Base-by-base conservation (phyloP, 768 basidiomycete species). In the Mycena capillaripes region DNA sequence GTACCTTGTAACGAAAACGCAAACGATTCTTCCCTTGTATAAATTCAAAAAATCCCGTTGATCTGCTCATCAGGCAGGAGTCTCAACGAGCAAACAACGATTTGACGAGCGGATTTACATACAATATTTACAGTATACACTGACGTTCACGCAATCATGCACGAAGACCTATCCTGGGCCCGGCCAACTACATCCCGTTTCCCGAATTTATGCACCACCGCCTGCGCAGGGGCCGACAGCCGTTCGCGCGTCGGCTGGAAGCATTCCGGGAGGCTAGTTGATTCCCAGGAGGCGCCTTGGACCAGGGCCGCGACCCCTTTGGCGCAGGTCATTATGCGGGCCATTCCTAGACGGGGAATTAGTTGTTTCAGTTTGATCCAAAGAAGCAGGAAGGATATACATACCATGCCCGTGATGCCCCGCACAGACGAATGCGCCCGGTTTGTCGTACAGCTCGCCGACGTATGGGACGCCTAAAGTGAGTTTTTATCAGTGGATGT, bases 361-460 rank as follows among this genome's bases (percentile, higher is more conserved):
- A 50, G 42, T 11, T 11, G 2, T 4, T 16, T 46, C 16, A 3
- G 12, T 23, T 6, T 3, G 30, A 3, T 10, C 11, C 9, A 29
- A 16, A 25, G 16, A 56, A 23, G 38, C 21, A 36, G 19, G 16
- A 30, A 40, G 52, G 14, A 9, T 16, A 23, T 23, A 48, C 75
- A 36, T 66, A 75, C 81, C 81, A 48, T 82, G 80, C 3, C 81
- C 81, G 19, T 77, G 77, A 60, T 77, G 76, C 1, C 80, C 81
- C 14, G 79, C 79, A 59, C 72, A 75, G 38, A 81, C 73, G 52
- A 79, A 81, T n/a, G 75, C 77, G 30, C 79, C 81, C 10, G 73
- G 74, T 60, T 79, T 80, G 23, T 79, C 78, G 58, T 75, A 77
- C 29, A 82, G 48, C 57, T 76, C 77, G 32, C 81, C 81, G 25